Base-by-base conservation (phyloP, 192 early-diverging fungal species). In the Coemansia sp. region DNA sequence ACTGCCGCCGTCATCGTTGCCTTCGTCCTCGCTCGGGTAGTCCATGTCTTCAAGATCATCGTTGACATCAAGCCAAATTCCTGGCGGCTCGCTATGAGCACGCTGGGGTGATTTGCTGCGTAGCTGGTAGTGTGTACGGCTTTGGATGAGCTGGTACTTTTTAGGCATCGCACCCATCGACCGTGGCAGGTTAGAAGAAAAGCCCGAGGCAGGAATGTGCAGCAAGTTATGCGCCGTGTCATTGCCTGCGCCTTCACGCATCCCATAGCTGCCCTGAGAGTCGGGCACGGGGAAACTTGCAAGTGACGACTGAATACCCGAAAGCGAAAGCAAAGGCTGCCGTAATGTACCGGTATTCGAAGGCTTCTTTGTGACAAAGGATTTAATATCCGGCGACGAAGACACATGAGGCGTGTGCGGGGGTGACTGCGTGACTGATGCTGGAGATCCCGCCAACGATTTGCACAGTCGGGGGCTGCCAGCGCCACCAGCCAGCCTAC, bases 61-160 rank as follows among this genome's bases (percentile, higher is more conserved):
- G 53, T 76, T 48, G 19, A 81, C 62, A 1, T 81, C 78, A 11
- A 81, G 78, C 78, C 78, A 81, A 38, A 81, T 62, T 19, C 78
- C 78, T 1, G 78, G 78, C 0, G 78, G 78, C 66, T 81, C 78
- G 54, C 60, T 66, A 56, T 50, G 55, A 43, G 69, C 48, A 27
- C 73, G 69, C 32, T 60, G 73, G 22, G 78, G 73, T 52, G 76
- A 70, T 6, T 45, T 59, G 51, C 64, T 73, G 61, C 72, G 71
- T 21, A 73, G 57, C 23, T 72, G 60, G 29, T 70, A 67, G 58
- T 67, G 68, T 1, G 76, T 52, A 23, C 68, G 63, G 57, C 49
- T 68, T 52, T 69, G 76, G 32, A 70, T 73, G 5, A 70, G 54
- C 54, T 69, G 70, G 57, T 69, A 63, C 15, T 69, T 66, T 54